Base-by-base conservation (phyloP, 805 yeast species). In the Diddensiella caesifluorescens region DNA sequence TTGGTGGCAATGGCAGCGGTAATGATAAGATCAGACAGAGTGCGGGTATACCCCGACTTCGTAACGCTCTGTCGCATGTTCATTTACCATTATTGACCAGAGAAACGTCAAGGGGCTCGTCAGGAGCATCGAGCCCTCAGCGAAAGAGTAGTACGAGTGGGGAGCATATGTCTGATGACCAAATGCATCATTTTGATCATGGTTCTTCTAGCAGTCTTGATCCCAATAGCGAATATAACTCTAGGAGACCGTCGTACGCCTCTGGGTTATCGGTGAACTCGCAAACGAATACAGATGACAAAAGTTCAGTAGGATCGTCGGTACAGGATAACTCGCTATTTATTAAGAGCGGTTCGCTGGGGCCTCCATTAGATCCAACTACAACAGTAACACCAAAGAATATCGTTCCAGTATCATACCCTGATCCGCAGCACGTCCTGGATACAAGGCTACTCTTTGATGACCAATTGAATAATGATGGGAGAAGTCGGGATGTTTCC, bases 381-480 rank as follows among this genome's bases (percentile, higher is more conserved):
- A 12, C 10, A 9, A 19, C 19, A 7, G 32, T 13, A 19, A 7
- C 32, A 7, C 15, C 32, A 7, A n/a, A 13, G 6, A 29, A 13
- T 19, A 29, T 29, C 32, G 32, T 29, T 7, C 37, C 35, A 16
- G 31, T 47, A 12, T 33, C 50, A 2, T 47, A 40, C 35, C 49
- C 53, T 15, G 47, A 49, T 26, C 52, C 52, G n/a, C 53, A 51
- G 20, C 47, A 44, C 26, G 55, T 47, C 16, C 38, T 49, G 12
- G 53, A 51, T 35, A 42, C 48, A 12, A 41, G 39, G 20, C 35
- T 44, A 4, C 35, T 45, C 42, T 41, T 36, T 26, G 15, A 42
- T 22, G 46, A 46, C 19, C 43, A 42, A 23, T 9, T 34, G 28
- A 19, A 13, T 22, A n/a, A n/a, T n/a, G n/a, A n/a, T n/a, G 38